Evolutionary conservation across 257 asterid species (phyloP), one percentile per base, ranked within the genome.

Genomic region (Jasminum sambac): DNA sequence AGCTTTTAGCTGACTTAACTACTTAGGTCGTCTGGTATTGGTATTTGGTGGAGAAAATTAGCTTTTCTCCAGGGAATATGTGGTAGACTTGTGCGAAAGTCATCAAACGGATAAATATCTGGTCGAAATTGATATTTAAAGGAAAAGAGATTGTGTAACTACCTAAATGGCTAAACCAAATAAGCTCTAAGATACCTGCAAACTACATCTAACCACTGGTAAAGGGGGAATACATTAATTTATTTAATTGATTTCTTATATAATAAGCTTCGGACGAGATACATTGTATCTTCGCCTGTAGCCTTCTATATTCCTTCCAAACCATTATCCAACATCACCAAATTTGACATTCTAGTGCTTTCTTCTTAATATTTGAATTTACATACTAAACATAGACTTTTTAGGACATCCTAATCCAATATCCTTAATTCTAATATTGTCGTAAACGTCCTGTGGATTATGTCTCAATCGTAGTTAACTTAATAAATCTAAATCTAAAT

Each of bases 281-380:
- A 50, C 8, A 24, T 8, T 50, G 26, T 50, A 50, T 50, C 59
- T 50, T 50, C 4, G 12, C 11, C 8, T 46, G 10, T 46, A 46
- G 57, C 57, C 17, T 50, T 50, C 25, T 50, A 50, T 50, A 50
- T 50, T 50, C 59, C 59, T 50, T 50, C 59, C 24, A 6, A 50
- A 23, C 25, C 9, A 50, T 17, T 17, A 50, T 25, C 13, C 26
- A 19, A 17, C 59, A 17, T 17, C 8, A 48, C 24, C 7, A 6
- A 21, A 16, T 17, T 7, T 8, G 24, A 48, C 16, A 24, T 7
- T 48, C 25, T 8, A 9, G 5, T 7, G 25, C 59, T 10, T 48
- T 48, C 24, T 48, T 48, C 59, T n/a, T 48, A 19, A 1, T 48
- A 17, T 16, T 8, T n/a, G 23, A 48, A 14, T 13, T 23, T 48